These are phyloP conservation scores for Ceratocystis cacaofunesta DNA, from an alignment of 2,329 filamentous ascomycete genomes.

Conservation along the genomic window DNA sequence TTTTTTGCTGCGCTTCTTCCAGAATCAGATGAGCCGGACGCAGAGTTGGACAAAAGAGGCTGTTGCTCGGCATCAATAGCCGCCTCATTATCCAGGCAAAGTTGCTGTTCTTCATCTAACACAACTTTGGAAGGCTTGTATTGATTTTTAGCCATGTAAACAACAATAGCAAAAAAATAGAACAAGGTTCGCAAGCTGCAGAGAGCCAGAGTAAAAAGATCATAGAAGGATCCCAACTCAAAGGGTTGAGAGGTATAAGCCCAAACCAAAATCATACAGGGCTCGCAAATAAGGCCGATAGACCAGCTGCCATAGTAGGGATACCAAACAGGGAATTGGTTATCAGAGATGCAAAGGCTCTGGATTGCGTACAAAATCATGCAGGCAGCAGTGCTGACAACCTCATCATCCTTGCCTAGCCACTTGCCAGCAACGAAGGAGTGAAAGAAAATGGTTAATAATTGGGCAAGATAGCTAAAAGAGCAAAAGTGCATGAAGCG, in stretches of 20 bases:
- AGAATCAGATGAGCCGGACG: background rate
- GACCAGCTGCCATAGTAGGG: slow-evolving; percentile 49
- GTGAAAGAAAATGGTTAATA: slow-evolving; percentile 27
- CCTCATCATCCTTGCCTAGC: slow-evolving; percentile 32
- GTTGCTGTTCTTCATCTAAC: slow-evolving; percentile 43
- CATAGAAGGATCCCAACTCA: background rate
- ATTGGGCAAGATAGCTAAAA: slow-evolving; percentile 33
- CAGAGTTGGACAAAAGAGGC: background rate
- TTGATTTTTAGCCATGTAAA: background rate
- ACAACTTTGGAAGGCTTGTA: background rate
- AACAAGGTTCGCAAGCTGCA: slow-evolving; percentile 3
- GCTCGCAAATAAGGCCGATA: slow-evolving; percentile 42
- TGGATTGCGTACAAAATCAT: slow-evolving; percentile 49
- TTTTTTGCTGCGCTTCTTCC: background rate
- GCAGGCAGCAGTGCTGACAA: slow-evolving; percentile 46
- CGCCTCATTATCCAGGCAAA: slow-evolving; percentile 32
- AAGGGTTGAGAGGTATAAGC: background rate
- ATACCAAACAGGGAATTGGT: slow-evolving; percentile 40
- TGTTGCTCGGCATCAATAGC: background rate
- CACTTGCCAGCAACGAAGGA: slow-evolving; percentile 26
- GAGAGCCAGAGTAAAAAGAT: slow-evolving; percentile 1
- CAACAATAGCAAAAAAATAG: background rate
- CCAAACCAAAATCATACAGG: slow-evolving; percentile 27
- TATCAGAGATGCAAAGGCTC: slow-evolving; percentile 38
- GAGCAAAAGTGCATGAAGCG: slow-evolving; percentile 6